Evolutionary conservation across 306 rosid species (phyloP), one percentile per base, ranked within the genome.

Genomic region (Calophaca sinica): DNA sequence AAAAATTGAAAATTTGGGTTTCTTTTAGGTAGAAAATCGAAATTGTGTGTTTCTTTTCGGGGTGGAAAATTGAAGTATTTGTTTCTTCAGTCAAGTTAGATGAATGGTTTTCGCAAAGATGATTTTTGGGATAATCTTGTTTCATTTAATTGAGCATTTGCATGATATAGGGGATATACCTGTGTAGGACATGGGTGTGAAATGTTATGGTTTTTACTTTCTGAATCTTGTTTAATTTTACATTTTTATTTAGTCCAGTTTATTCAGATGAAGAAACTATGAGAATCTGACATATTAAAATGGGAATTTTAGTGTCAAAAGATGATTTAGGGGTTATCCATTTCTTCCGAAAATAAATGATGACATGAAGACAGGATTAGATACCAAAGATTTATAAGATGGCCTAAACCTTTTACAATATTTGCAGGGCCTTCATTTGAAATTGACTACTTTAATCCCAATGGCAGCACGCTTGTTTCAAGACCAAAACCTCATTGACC

Each of bases 381-480:
- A 36, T 35, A 3, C 31, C 13, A 29, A 0, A 3, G 12, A n/a
- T 55, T 58, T 35, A 2, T 36, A 7, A 74, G 32, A 63, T 51
- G 45, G 57, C 4, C 15, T 76, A 51, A 42, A 53, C 41, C 3
- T 53, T 31, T 2, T 42, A 50, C 77, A 33, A 41, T 61, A 39
- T 72, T 42, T 50, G 70, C 87, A 72, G 86, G 76, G 38, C 14
- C 9, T 58, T 67, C 39, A 12, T 12, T 62, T 46, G 70, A 59
- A 28, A 72, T 81, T 74, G 67, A 11, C 9, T 5, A 13, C 41
- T 13, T 3, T 68, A 62, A 68, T 52, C 14, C 50, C 26, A 58
- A 91, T 91, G 97, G 86, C 97, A 46, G 5, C 89, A 53, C 76
- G 64, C 52, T 70, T 82, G 68, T 55, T 84, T 65, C 88, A 79